Evolutionary conservation across 306 rosid genomes (phyloP), one percentile per base, ranked within the genome.

Genomic region (Morella rubra): DNA sequence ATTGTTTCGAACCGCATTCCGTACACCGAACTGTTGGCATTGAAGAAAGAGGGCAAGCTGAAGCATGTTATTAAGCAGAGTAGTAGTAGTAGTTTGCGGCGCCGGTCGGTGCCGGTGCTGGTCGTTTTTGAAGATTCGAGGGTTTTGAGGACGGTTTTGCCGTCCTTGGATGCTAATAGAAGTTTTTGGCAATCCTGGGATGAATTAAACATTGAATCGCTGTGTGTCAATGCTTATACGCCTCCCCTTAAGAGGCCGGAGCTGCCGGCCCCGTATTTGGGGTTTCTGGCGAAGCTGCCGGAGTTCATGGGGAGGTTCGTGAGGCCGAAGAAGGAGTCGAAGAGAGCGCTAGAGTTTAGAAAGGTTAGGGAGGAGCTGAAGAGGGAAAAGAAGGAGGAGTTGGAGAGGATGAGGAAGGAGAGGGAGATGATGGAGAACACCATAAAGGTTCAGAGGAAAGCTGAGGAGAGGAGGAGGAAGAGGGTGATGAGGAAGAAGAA

Each of bases 51-150:
- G 9, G 96, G 91, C 20, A 90, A 86, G 81, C 90, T 95, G 10
- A 92, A 87, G 78, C 98, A 95, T 56, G 83, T 95, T 10, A 87
- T 95, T n/a, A 95, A 88, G 79, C 86, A 84, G 6, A 53, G 76
- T 74, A 70, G 83, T 5, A 79, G 70, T 45, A 81, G 72, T 42
- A 80, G 77, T 41, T 69, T 90, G 86, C 85, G 87, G 79, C 74
- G 73, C 44, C 70, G 74, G 8, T 71, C 89, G 6, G 96, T 82
- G 15, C 85, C 87, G 0, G 90, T 95, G 19, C 73, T 95, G 40
- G 93, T 88, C 5, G 97, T 95, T 82, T 84, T 92, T 65, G 93
- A 92, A 6, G 98, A 95, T 75, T 88, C 91, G 14, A 87, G 89
- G 67, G 98, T 95, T 44, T 8, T 84, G 4, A 89, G 96, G 71